phyloP scores from a whole-genome alignment of 805 yeast species.

The Starmerella floris region DNA sequence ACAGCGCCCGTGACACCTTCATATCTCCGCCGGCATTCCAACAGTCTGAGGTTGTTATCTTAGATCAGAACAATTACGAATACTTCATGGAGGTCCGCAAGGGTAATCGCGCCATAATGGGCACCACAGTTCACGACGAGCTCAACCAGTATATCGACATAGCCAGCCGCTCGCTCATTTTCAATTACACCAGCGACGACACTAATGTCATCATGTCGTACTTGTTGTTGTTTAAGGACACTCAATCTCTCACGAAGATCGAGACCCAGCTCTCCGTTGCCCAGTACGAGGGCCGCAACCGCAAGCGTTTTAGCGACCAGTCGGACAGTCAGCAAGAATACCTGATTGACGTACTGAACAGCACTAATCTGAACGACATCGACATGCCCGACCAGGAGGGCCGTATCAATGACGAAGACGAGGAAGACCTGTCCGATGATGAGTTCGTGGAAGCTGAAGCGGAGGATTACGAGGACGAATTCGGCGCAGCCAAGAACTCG shows the following conservation, averaged over 20 bases:
- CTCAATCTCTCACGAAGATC: constrained; percentile 35
- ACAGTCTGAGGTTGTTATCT: constrained; percentile 29
- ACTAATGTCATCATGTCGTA: constrained; percentile 41
- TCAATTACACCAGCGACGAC: constrained; percentile 39
- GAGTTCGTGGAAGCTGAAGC: constrained; percentile 15
- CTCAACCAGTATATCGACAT: constrained; percentile 57
- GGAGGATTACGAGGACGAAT: constrained; percentile 22
- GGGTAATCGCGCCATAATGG: constrained; percentile 27
- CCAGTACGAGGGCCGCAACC: constrained; percentile 49
- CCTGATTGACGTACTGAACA: constrained; percentile 41
- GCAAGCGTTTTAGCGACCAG: constrained; percentile 35
- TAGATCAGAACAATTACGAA: constrained; percentile 38
- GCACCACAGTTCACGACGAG: constrained; percentile 34
- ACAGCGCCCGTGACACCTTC: constrained; percentile 39
- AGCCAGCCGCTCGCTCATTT: constrained; percentile 46
- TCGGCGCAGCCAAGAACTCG: constrained; percentile 33
- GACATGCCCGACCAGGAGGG: constrained; percentile 27
- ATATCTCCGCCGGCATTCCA: constrained; percentile 24
- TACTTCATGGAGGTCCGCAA: constrained; percentile 39
- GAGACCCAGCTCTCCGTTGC: constrained; percentile 40
- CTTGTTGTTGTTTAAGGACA: constrained; percentile 41
- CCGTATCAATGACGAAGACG: constrained; percentile 28
- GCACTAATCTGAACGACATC: constrained; percentile 28
- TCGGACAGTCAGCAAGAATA: constrained; percentile 40
- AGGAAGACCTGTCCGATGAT: constrained; percentile 22